Evolutionary conservation across 108 stramenopile genomes (phyloP), one percentile per base, ranked within the genome.

Genomic region (Skeletonema tropicum): DNA sequence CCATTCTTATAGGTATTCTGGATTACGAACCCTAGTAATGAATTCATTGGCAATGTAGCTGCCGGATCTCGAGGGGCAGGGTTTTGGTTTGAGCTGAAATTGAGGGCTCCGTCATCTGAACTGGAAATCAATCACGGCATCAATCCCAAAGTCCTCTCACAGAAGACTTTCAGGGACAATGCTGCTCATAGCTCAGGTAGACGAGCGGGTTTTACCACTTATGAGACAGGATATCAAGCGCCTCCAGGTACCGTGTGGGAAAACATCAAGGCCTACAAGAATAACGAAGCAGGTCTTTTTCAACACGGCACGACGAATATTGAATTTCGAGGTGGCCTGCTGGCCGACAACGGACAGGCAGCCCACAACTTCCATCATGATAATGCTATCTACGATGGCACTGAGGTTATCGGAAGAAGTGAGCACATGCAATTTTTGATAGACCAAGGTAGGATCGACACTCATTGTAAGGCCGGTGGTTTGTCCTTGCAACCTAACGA

Each of bases 21-120:
- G 83, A 80, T 84, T 30, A 60, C 74, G 38, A 84, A 84, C 45
- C 79, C 83, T 5, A 2, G 21, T 1, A 84, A 84, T 55, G n/a
- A 59, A 5, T 61, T 75, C 38, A 58, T 76, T 31, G 79, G 64
- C 12, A 84, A 84, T 71, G 70, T 80, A 14, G 77, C 73, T 59
- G 83, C 83, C 9, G 83, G 79, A 14, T 70, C 74, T 23, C 42
- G 36, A 32, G 32, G 57, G n/a, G 15, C 30, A 17, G 76, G 76
- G 1, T 70, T 73, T 30, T 77, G 76, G 76, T 72, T 72, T 21
- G 76, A 77, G 71, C 13, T 73, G 0, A 30, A 25, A 19, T 21
- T 71, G 33, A 32, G 80, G 36, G 75, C 26, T 4, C 74, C 75
- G 0, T 36, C 61, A 7, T n/a, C 61, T 17, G 61, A 62, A 36